Percentiles rank a stretch among this genome's conserved stretches.
phyloP scores from a whole-genome alignment of 2,329 filamentous ascomycete species.

The Nemania sp. region DNA sequence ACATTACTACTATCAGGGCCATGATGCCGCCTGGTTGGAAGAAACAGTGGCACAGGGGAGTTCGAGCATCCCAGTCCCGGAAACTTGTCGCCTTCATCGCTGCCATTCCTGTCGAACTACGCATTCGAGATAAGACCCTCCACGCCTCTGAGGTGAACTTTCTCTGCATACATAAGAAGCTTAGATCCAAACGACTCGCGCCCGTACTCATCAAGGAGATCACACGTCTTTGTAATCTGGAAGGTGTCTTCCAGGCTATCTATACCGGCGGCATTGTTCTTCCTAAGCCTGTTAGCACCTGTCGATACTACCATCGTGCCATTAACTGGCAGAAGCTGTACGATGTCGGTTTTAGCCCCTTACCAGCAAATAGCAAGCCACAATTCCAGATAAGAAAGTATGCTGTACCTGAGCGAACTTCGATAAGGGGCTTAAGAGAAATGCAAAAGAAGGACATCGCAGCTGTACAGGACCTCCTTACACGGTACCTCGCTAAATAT shows the following conservation, averaged over 20 bases:
- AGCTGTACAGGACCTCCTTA: slow-evolving; percentile 78
- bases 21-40: slow-evolving; percentile 95
- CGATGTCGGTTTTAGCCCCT: slow-evolving; percentile 91
- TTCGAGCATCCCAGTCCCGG: slow-evolving; percentile 83
- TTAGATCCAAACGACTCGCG: slow-evolving; percentile 90
- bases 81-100: slow-evolving; percentile 97
- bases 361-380: slow-evolving; percentile 86
- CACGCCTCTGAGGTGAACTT: slow-evolving; percentile 96
- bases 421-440: slow-evolving; percentile 78
- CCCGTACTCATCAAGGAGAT: slow-evolving; percentile 98
- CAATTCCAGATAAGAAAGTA: slow-evolving; percentile 88
- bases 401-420: slow-evolving; percentile 79
- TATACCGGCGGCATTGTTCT: slow-evolving; percentile 94
- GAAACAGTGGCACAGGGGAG: slow-evolving; percentile 94
- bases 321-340: slow-evolving; percentile 97
- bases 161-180: slow-evolving; percentile 97
- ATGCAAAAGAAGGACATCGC: slow-evolving; percentile 85
- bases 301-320: slow-evolving; percentile 93
- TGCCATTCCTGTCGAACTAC: slow-evolving; percentile 86
- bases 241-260: slow-evolving; percentile 91
- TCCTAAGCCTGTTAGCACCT: slow-evolving; percentile 91
- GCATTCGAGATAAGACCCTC: slow-evolving; percentile 80
- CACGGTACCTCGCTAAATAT: slow-evolving; percentile 82
- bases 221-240: slow-evolving; percentile 88
- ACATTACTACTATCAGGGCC: slow-evolving; percentile 69